Evolutionary conservation across 2,329 filamentous ascomycete genomes (phyloP), one percentile per base, ranked within the genome.

Genomic region (Stachybotrys chartarum): DNA sequence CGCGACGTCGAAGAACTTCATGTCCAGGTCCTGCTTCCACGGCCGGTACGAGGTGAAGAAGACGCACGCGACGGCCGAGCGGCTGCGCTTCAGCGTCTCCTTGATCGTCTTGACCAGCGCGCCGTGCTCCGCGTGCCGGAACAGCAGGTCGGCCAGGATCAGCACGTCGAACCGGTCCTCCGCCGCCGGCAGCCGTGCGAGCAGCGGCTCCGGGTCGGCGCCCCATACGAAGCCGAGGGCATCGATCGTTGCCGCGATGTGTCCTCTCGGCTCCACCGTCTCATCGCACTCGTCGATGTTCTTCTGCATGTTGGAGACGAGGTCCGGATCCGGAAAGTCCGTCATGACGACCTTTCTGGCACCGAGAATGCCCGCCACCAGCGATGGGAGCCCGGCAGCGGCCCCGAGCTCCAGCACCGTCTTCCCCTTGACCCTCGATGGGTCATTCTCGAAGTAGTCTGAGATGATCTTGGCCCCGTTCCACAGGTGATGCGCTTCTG

Each of bases 1-100:
- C 5, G 87, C 89, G 56, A 91, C 66, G 51, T 91, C 88, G 67
- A 97, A 97, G 75, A 97, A 97, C 5, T 81, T 82, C 68, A 96
- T 77, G 65, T 96, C 94, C 70, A 91, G 88, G 59, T 91, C 81
- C 64, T 88, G 78, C 66, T 97, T 76, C 92, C 92, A 97, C 1
- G 93, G 92, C 59, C 94, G 80, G 72, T 97, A 96, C 18, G 90
- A 92, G 0, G 92, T 96, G 75, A 97, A 97, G 70, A 97, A 95
- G 7, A 97, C 91, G 63, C 92, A 82, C 2, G 91, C 91, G 54
- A 79, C 79, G 51, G 86, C 83, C 2, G 75, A 75, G 4, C 69
- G 63, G 4, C 74, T 70, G 58, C 74, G 77, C 62, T 79, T 81
- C 64, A 97, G 71, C 16, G 87, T 89, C 65, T 80, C 68, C 64